A percentile compares a stretch with the other conserved stretches of the same genome.
These are phyloP conservation scores for Camellia oleifera DNA, from an alignment of 179 eudicot genomes.

Conservation along the genomic window DNA sequence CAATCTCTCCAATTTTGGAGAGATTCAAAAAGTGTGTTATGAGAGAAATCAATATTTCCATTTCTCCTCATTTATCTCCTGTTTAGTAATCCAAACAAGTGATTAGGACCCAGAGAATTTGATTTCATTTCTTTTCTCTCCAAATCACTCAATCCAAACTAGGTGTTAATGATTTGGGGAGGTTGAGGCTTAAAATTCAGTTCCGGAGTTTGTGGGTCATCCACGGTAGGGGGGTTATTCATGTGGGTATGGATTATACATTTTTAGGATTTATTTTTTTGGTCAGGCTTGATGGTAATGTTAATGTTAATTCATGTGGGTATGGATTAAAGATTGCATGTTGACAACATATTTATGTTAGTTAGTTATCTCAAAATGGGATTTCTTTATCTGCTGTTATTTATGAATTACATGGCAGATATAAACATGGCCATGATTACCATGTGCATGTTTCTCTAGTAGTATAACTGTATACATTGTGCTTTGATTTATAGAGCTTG, in stretches of 20 bases:
- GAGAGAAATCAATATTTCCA: too few species aligned
- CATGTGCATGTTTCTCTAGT: neutral
- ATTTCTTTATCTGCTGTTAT: neutral
- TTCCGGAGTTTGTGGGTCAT: neutral
- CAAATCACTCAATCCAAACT: neutral
- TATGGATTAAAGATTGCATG: too few species aligned
- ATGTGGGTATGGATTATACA: neutral
- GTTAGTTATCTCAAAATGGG: too few species aligned
- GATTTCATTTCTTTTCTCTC: too few species aligned
- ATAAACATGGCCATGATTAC: neutral
- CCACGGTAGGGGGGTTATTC: neutral
- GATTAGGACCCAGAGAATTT: too few species aligned
- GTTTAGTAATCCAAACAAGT: too few species aligned
- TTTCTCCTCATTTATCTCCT: too few species aligned
- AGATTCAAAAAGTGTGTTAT: too few species aligned
- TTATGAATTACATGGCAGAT: neutral
- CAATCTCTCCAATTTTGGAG: too few species aligned
- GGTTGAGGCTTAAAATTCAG: neutral
- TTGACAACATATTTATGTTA: neutral
- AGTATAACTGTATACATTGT: neutral
- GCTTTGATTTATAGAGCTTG: constrained; percentile 60
- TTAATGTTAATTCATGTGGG: neutral
- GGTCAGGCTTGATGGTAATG: neutral
- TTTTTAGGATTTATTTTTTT: neutral
- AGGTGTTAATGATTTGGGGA: neutral